Evolutionary conservation across 257 asterid species (phyloP).

Genomic region (Cordia subcordata): DNA sequence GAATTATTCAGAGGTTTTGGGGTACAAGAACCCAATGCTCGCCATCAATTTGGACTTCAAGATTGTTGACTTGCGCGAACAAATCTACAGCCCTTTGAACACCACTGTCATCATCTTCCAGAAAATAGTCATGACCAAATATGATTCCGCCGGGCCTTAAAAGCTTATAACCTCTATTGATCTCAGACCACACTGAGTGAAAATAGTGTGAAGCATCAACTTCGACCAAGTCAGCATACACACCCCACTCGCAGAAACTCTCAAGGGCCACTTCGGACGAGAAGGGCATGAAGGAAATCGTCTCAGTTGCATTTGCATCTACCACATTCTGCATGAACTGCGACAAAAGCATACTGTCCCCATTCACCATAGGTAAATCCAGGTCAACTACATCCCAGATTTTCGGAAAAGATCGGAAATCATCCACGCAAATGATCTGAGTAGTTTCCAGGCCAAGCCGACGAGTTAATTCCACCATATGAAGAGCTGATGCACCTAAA

Average conservation of each 20-base stretch:
- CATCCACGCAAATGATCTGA: conserved; percentile 54
- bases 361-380: conserved; percentile 50
- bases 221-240: conserved; percentile 53
- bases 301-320: conserved; percentile 30
- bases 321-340: conserved; percentile 69
- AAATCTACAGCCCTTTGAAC: too few species aligned
- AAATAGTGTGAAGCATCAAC: conserved; percentile 66
- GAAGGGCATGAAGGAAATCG: conserved; percentile 36
- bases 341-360: conserved; percentile 42
- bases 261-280: conserved; percentile 50
- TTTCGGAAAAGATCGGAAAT: too few species aligned
- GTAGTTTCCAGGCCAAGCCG: conserved; percentile 35
- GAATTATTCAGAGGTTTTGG: too few species aligned
- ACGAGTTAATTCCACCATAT: conserved; percentile 42
- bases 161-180: conserved; percentile 47
- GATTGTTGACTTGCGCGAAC: conserved; percentile 40
- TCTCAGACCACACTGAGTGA: conserved; percentile 66
- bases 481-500: conserved; percentile 62
- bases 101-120: conserved; percentile 34
- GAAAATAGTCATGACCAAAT: conserved; percentile 50
- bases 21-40: conserved; percentile 38
- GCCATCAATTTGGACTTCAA: conserved; percentile 31
- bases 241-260: conserved; percentile 65
- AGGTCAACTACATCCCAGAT: conserved; percentile 37
- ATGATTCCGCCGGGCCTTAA: conserved; percentile 48